phyloP scores from a whole-genome alignment of 2,329 filamentous ascomycete species.

The Alternaria tenuissima region DNA sequence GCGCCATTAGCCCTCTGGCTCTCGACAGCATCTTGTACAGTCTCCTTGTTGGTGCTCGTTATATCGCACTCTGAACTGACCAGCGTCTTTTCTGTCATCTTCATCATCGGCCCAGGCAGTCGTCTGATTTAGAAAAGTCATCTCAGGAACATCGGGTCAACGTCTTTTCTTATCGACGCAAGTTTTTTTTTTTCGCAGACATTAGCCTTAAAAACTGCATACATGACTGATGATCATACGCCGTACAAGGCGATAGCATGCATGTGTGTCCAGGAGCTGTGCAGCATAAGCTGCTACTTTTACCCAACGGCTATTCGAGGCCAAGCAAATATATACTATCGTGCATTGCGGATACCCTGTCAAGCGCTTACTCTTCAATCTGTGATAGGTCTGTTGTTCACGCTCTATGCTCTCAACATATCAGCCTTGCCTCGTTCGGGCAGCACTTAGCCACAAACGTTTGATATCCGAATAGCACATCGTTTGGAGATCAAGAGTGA shows the following conservation, averaged over 20 bases:
- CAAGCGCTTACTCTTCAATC: neutral
- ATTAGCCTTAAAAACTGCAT: neutral
- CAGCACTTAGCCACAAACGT: neutral
- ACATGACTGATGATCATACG: neutral
- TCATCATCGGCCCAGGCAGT: neutral
- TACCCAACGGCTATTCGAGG: neutral
- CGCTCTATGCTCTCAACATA: neutral
- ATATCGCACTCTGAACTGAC: neutral
- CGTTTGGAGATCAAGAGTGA: neutral
- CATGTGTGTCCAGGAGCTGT: neutral
- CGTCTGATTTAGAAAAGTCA: neutral
- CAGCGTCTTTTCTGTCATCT: neutral
- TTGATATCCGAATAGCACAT: neutral
- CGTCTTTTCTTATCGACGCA: neutral
- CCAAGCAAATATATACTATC: neutral
- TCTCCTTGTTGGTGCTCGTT: neutral
- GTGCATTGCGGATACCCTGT: neutral
- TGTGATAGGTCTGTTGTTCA: neutral
- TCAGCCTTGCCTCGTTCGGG: neutral
- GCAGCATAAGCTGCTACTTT: neutral
- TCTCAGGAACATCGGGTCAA: neutral
- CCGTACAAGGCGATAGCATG: neutral
- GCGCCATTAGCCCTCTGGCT: slow-evolving; percentile 19
- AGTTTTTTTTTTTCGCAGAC: too few relatives aligned
- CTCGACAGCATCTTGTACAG: slow-evolving; percentile 24